Base-by-base conservation (phyloP, 371 early-diverging fungal species). In the Mucor velutinosus region DNA sequence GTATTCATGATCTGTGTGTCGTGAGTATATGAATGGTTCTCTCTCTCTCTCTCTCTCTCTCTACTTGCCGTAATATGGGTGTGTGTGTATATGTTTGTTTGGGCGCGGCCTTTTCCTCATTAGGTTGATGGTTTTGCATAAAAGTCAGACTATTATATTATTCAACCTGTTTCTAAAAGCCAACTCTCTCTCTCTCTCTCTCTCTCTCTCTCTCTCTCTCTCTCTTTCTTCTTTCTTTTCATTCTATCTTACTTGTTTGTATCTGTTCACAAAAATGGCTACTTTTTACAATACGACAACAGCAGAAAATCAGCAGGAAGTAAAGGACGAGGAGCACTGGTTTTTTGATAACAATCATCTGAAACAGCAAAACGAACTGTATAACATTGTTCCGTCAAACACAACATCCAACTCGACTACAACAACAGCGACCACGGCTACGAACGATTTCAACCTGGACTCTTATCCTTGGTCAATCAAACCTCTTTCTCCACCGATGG, bases 141-240 rank as follows among this genome's bases (percentile, higher is more conserved):
- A 57, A 63, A 63, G 60, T 63, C 58, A 57, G 43, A 37, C 45
- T 58, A 65, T 57, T 30, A 29, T 27, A 3, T 8, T 23, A 23
- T 53, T 53, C 15, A 27, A 53, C 53, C 53, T 53, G 45, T 45
- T 45, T 45, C 45, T 17, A n/a, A 8, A n/a, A 19, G n/a, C 19
- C 37, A 37, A 45, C 0, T 45, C 17, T 45, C n/a, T 43, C 45
- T n/a, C n/a, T n/a, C n/a, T n/a, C n/a, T n/a, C n/a, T n/a, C n/a
- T n/a, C n/a, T n/a, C n/a, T n/a, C n/a, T n/a, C n/a, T n/a, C n/a
- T n/a, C n/a, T n/a, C n/a, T n/a, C n/a, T n/a, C n/a, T n/a, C n/a
- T n/a, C 0, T 45, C 17, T 45, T 7, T 43, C 45, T 29, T 57
- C 21, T 57, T 30, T 61, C 30, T 47, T 61, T 30, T 15, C 43